Base-by-base conservation (phyloP, 192 early-diverging fungal genomes). In the Coemansia sp. region DNA sequence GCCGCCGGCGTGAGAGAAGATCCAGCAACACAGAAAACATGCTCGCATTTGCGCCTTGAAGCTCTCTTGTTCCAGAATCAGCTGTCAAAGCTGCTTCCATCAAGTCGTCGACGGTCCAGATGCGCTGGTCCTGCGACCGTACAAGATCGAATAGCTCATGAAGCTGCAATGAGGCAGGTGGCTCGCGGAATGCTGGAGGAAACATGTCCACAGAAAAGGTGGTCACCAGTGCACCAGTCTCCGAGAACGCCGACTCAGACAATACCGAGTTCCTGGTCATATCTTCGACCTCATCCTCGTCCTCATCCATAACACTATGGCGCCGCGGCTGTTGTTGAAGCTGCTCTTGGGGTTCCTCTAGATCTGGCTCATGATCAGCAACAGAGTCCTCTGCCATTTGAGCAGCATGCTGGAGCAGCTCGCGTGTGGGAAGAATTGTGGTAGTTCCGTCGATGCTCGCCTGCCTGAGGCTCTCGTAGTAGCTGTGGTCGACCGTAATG, bases 351-450 rank as follows among this genome's bases (percentile, higher is more conserved):
- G 17, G 6, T 11, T 53, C 64, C 22, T 61, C 42, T 1, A 20
- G 23, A 9, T 55, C n/a, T 20, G 27, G 25, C 1, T 54, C 17
- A 14, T 54, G 27, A 23, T 48, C 22, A 6, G 48, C 63, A 50
- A 42, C 50, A 17, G 38, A 44, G 57, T 44, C 42, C 34, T 66
- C 70, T 7, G 75, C 62, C 6, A 34, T 62, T 19, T 59, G 70
- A 0, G 75, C 75, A 2, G 75, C 75, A 14, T 58, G 75, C 70
- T 69, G 70, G 36, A 79, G 63, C 75, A 79, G 72, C 54, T 79
- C 75, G 34, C 75, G 70, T 6, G 75, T 79, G 8, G 75, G 75
- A 30, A 79, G 61, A 48, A 79, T 72, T 2, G 62, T 69, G 6
- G 75, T 79, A 0, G 75, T 79, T 23, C 75, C 75, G 31, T 79